phyloP scores from a whole-genome alignment of 176 grass and related monocot genomes.

The Ensete glaucum region DNA sequence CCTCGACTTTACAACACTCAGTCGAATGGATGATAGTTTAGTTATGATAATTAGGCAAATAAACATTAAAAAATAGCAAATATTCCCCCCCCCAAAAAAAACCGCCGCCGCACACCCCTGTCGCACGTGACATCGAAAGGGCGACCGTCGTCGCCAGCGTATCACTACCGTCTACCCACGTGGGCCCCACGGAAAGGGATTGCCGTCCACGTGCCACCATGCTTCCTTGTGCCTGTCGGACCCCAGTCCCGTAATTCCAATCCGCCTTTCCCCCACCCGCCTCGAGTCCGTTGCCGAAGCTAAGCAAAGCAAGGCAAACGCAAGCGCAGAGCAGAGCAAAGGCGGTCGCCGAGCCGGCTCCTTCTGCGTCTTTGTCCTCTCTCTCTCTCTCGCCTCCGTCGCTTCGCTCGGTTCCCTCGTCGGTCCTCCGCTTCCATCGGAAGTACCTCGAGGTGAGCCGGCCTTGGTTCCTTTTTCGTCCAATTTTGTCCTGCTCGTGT shows the following conservation, averaged over 20 bases:
- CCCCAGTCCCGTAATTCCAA: conserved; percentile 1
- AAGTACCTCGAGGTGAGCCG: neutral
- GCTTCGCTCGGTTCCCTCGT: neutral
- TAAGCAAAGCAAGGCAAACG: neutral
- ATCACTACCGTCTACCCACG: neutral
- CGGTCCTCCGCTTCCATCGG: neutral
- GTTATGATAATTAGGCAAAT: too few relatives aligned
- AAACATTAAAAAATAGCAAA: too few relatives aligned
- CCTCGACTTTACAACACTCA: too few relatives aligned
- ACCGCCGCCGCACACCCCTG: neutral
- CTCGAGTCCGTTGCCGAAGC: conserved; percentile 8
- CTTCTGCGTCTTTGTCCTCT: neutral
- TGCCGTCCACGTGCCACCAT: neutral
- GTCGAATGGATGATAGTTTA: too few relatives aligned
- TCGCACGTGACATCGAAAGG: neutral
- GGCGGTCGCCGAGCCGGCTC: neutral
- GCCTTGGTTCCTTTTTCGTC: neutral
- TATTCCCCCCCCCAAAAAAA: too few relatives aligned
- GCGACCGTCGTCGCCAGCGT: neutral
- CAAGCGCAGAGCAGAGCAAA: too few relatives aligned
- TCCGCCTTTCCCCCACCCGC: neutral
- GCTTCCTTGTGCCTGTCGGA: neutral
- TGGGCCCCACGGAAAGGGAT: neutral
- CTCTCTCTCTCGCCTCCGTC: too few relatives aligned
- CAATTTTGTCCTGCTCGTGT: neutral